Conservation (phyloP, 2,329 filamentous ascomycete species). For the Fusarium protoensiforme region DNA sequence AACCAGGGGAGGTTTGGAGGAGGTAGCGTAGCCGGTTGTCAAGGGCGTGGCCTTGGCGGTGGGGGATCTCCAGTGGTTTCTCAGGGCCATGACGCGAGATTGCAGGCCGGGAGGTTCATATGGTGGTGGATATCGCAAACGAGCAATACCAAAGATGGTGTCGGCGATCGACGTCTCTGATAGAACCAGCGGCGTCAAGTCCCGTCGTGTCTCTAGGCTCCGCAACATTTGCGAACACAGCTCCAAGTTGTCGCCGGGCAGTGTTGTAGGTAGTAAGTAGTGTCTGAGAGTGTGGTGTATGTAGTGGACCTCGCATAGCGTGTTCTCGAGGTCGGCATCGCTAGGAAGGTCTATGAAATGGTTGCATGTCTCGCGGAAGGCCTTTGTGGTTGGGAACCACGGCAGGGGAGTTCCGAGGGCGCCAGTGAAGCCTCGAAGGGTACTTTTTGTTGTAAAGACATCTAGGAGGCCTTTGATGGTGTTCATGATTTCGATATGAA, state of each 20-base stretch:
- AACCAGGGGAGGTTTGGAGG: background rate
- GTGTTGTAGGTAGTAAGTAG: constrained; percentile 17
- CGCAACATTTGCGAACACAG: constrained; percentile 20
- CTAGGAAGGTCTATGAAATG: constrained; percentile 21
- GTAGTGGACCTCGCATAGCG: constrained; percentile 26
- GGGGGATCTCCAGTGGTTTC: constrained; percentile 20
- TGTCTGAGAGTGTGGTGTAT: constrained; percentile 19
- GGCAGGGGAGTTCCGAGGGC: constrained; percentile 7
- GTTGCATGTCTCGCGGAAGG: constrained; percentile 26
- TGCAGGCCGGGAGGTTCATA: constrained; percentile 20
- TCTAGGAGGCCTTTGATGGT: constrained; percentile 26
- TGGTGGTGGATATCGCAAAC: constrained; percentile 7
- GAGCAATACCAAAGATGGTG: constrained; percentile 20
- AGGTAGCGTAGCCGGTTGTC: constrained; percentile 16
- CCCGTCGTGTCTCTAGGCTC: constrained; percentile 25
- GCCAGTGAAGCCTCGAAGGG: constrained; percentile 1
- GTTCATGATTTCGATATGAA: constrained; percentile 18
- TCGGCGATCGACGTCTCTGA: constrained; percentile 18
- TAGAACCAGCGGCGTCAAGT: constrained; percentile 18
- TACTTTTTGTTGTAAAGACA: constrained; percentile 13
- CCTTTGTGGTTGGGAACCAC: constrained; percentile 3
- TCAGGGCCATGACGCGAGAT: constrained; percentile 8
- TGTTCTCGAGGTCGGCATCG: constrained; percentile 22
- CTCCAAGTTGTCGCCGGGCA: constrained; percentile 22
- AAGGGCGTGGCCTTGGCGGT: constrained; percentile 21